phyloP scores from a whole-genome alignment of 306 rosid genomes.

The Malus domestica region DNA sequence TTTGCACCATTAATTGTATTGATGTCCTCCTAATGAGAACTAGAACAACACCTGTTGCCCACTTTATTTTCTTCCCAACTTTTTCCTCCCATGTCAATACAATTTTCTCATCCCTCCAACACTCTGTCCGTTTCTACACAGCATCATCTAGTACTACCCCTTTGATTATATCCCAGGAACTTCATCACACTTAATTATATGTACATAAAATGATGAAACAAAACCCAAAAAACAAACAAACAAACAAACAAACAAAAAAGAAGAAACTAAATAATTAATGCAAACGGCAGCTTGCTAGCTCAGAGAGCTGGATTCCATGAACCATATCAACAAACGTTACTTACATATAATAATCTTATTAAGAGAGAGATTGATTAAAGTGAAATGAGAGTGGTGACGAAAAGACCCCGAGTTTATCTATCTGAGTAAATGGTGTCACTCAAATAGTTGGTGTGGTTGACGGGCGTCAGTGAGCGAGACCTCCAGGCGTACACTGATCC shows the following conservation, averaged over 20 bases:
- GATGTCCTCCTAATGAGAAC: not conserved
- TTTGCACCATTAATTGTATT: not conserved
- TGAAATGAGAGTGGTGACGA: not conserved
- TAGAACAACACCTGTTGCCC: not conserved
- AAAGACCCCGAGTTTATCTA: not conserved
- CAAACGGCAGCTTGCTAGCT: not conserved
- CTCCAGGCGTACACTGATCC: not conserved
- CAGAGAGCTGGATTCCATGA: not conserved
- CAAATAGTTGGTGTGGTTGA: not conserved
- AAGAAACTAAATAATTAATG: not conserved
- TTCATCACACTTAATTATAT: not conserved
- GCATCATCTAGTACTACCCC: not conserved
- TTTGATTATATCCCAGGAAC: not conserved
- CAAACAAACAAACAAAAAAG: not conserved
- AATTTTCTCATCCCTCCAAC: not conserved
- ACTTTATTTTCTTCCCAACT: not conserved
- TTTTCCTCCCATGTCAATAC: not conserved
- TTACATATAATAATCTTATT: not conserved
- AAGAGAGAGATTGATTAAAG: not conserved
- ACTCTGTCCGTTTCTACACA: not conserved
- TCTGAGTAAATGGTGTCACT: not conserved
- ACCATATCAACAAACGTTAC: no score
- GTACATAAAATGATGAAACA: not conserved
- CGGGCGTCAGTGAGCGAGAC: constrained; percentile 2
- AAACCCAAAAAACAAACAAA: not conserved